Evolutionary conservation across 1,284 basidiomycete species (phyloP).

Genomic region (Tausonia pullulans): DNA sequence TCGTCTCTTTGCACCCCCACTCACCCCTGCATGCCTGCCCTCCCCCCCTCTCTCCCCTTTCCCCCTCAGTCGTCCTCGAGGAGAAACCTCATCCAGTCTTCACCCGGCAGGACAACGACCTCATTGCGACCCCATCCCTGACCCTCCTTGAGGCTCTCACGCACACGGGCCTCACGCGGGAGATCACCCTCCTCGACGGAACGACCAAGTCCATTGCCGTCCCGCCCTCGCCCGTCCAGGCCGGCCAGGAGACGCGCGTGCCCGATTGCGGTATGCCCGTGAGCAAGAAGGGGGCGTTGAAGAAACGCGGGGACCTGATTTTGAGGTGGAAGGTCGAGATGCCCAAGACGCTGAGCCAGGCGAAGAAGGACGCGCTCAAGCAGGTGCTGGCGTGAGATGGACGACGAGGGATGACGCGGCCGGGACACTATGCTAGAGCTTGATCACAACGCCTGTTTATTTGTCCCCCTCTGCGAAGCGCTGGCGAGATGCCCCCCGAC

Average conservation of each 20-base stretch:
- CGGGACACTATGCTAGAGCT: too few relatives aligned
- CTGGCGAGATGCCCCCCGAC: too few relatives aligned
- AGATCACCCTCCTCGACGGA: constrained; percentile 58
- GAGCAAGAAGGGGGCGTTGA: constrained; percentile 58
- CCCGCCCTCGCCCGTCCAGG: constrained; percentile 64
- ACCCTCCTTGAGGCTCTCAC: constrained; percentile 76
- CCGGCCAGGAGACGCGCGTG: constrained; percentile 59
- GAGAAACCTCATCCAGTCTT: constrained; percentile 75
- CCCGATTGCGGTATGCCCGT: constrained; percentile 82
- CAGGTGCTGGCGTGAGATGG: constrained; percentile 47
- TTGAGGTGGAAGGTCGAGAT: constrained; percentile 76
- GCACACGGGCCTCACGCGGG: constrained; percentile 38
- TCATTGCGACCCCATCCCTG: constrained; percentile 51
- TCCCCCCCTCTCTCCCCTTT: neutral
- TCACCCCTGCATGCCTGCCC: neutral
- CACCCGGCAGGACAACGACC: constrained; percentile 67
- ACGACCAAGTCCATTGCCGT: constrained; percentile 55
- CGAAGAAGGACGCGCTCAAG: constrained; percentile 66
- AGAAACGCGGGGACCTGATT: constrained; percentile 69
- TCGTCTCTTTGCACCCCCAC: neutral
- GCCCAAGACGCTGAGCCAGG: constrained; percentile 57
- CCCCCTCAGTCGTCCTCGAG: constrained; percentile 56
- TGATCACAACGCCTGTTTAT: too few relatives aligned
- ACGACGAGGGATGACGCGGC: too few relatives aligned
- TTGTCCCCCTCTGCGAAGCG: too few relatives aligned